These are phyloP conservation scores for Mycena leptocephala DNA, from an alignment of 768 basidiomycete genomes.

Conservation along the genomic window DNA sequence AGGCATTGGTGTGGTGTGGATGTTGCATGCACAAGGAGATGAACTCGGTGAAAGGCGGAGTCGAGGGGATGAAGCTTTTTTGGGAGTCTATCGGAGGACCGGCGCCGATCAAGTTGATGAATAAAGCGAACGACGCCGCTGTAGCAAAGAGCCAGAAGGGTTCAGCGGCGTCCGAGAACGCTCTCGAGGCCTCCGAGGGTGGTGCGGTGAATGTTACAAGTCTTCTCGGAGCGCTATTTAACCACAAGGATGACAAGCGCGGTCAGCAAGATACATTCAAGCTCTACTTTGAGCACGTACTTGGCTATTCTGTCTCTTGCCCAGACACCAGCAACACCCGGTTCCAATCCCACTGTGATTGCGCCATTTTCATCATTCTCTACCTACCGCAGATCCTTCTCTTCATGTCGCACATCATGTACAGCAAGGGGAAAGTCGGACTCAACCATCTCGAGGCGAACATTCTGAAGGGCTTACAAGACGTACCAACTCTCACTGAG, in stretches of 20 bases:
- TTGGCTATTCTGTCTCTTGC: slow-evolving; percentile 1
- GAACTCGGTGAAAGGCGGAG: slow-evolving; percentile 25
- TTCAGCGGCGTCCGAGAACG: not conserved
- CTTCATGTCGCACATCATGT: slow-evolving; percentile 46
- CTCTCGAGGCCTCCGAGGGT: not conserved
- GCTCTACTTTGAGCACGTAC: slow-evolving; percentile 1
- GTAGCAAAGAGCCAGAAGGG: not conserved
- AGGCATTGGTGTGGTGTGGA: slow-evolving; percentile 40
- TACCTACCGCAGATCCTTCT: slow-evolving; percentile 40
- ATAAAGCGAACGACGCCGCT: slow-evolving; percentile 43
- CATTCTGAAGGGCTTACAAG: slow-evolving; percentile 40
- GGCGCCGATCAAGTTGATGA: slow-evolving; percentile 39
- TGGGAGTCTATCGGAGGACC: slow-evolving; percentile 36
- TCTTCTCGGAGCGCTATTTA: not conserved
- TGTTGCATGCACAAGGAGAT: slow-evolving; percentile 32
- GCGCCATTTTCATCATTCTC: slow-evolving; percentile 42
- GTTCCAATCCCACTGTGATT: slow-evolving; percentile 51
- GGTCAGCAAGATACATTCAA: slow-evolving; percentile 14
- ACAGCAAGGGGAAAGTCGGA: slow-evolving; percentile 44
- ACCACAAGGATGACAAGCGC: slow-evolving; percentile 10
- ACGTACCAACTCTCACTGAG: slow-evolving; percentile 43
- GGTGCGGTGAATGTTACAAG: not conserved
- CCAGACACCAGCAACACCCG: slow-evolving; percentile 53
- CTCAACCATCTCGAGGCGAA: slow-evolving; percentile 57
- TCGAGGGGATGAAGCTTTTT: slow-evolving; percentile 35